Conservation (phyloP, 352 stramenopile species). For the Phytophthora tentaculata region DNA sequence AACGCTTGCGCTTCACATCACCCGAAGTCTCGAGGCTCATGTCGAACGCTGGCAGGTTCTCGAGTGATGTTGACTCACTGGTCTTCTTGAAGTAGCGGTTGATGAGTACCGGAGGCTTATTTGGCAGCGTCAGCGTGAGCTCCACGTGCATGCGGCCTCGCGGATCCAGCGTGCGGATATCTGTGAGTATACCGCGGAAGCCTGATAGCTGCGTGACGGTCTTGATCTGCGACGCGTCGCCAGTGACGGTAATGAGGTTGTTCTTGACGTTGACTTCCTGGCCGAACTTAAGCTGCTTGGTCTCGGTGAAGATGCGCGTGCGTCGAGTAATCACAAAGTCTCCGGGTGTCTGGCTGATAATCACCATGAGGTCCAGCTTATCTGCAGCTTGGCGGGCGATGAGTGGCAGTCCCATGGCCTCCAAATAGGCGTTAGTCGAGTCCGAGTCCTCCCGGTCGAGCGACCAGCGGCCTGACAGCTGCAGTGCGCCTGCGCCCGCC, state of each 20-base stretch:
- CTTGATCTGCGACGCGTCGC: slow-evolving; percentile 72
- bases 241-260: slow-evolving; percentile 87
- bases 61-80: slow-evolving; percentile 86
- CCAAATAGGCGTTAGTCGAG: slow-evolving; percentile 91
- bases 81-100: slow-evolving; percentile 89
- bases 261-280: slow-evolving; percentile 90
- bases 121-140: slow-evolving; percentile 75
- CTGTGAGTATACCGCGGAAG: slow-evolving; percentile 77
- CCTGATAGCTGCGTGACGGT: slow-evolving; percentile 84
- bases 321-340: slow-evolving; percentile 89
- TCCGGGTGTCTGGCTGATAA: slow-evolving; percentile 83
- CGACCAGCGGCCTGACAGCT: slow-evolving; percentile 86
- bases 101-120: slow-evolving; percentile 81
- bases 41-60: slow-evolving; percentile 89
- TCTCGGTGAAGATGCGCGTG: slow-evolving; percentile 92
- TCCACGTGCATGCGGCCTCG: slow-evolving; percentile 85
- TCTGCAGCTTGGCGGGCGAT: slow-evolving; percentile 88
- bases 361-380: slow-evolving; percentile 90
- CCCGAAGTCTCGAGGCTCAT: slow-evolving; percentile 82
- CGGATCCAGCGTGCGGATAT: slow-evolving; percentile 78
- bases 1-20: slow-evolving; percentile 89
- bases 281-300: slow-evolving; percentile 87
- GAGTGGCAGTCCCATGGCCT: slow-evolving; percentile 87
- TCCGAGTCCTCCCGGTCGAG: slow-evolving; percentile 88
- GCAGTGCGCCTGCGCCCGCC: slow-evolving; percentile 74